A percentile compares a stretch with the other conserved stretches of the same genome.
phyloP scores from a whole-genome alignment of 164 flowering plant species.

The Vitis cinerea region DNA sequence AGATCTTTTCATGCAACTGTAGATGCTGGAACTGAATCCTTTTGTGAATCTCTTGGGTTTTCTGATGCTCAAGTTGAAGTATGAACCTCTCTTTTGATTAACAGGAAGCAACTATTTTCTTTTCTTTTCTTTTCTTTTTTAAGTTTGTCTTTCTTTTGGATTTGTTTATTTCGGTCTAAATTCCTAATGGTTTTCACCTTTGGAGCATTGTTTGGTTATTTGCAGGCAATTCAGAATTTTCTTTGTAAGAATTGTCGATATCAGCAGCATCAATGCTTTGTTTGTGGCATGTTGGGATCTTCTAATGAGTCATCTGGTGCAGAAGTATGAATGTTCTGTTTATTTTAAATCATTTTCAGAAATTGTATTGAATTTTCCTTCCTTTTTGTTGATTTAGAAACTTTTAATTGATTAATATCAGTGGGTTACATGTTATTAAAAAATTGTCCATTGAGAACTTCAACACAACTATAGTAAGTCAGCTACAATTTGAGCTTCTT shows the following conservation, averaged over 20 bases:
- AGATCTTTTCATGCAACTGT: constrained; percentile 63
- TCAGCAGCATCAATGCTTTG: constrained; percentile 66
- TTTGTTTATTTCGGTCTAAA: not conserved
- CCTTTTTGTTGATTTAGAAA: not conserved
- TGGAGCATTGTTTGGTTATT: not conserved
- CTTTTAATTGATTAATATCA: not conserved
- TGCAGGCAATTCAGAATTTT: constrained; percentile 44
- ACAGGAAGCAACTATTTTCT: not conserved
- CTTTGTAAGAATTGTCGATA: constrained; percentile 56
- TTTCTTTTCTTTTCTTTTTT: not conserved
- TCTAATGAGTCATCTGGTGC: constrained; percentile 50
- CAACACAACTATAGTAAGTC: not conserved
- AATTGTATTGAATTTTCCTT: not conserved
- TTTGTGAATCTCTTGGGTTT: constrained; percentile 51
- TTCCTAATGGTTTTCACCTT: not conserved
- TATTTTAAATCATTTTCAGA: not conserved
- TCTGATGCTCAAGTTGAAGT: constrained; percentile 42
- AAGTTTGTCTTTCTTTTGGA: not conserved
- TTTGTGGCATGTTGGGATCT: constrained; percentile 68
- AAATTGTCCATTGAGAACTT: not conserved
- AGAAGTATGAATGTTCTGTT: constrained; percentile 40
- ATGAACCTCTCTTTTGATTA: constrained; percentile 2
- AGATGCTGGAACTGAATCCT: constrained; percentile 38
- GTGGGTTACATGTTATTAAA: not conserved
- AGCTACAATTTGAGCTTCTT: not conserved